Evolutionary conservation across 2,329 filamentous ascomycete species (phyloP), one percentile per base, ranked within the genome.

Genomic region (Microsporum audouinii): DNA sequence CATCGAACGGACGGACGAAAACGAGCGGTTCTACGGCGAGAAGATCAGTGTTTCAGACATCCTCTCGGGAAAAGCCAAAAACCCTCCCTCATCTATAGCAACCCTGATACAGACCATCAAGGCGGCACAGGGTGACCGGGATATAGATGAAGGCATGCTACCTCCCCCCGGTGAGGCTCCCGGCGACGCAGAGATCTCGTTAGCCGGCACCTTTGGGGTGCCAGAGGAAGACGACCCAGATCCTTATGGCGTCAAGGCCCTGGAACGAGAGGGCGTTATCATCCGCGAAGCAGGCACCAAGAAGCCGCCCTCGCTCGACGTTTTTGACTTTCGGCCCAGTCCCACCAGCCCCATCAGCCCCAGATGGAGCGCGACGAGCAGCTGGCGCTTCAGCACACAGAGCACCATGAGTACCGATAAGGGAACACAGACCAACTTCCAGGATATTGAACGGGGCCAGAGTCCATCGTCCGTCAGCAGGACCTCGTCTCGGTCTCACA

Each of bases 201-300:
- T 65, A 55, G 68, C 82, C 57, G 71, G 78, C 34, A 76, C 77
- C 1, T 96, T 96, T 75, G 91, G 91, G 1, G 79, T 96, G 14
- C 91, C 90, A 0, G 85, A 87, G 64, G 75, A 78, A 2, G 84
- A 91, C 60, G 92, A 97, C 67, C 91, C 91, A 0, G 92, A 97
- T 71, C 92, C 92, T 0, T 97, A 89, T 70, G 92, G 92, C 29
- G 88, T 96, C 31, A 82, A 91, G 65, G 91, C 92, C 5, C 77
- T 97, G n/a, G 90, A 96, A 71, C 87, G 90, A 77, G 88, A 91
- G 63, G 92, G 92, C 1, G 78, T 96, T 61, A 89, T 92, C 67
- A 94, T 97, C 66, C 84, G 88, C 59, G 91, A 96, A 76, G 91
- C 91, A n/a, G 91, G 90, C 38, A 87, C 86, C 1, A 83, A 85